Evolutionary conservation across 345 rosid species (phyloP), one percentile per base, ranked within the genome.

Genomic region (Leavenworthia alabamica): DNA sequence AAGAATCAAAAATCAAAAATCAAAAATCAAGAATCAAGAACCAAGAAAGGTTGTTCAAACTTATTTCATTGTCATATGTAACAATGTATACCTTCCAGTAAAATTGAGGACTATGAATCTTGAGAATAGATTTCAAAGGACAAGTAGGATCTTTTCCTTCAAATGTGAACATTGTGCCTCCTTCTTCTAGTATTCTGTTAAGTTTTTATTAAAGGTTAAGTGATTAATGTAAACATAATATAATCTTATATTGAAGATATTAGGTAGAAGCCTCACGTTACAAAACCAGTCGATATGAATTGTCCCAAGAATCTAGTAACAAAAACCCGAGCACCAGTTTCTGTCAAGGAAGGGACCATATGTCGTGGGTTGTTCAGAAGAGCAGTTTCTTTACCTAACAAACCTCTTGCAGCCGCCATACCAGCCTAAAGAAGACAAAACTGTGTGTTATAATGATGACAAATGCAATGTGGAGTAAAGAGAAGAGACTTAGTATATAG

Each of bases 141-240:
- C 82, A 85, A 27, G 68, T 77, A 62, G 69, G 56, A 19, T 45
- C 44, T 13, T 76, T 64, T 67, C 91, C 96, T 13, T 79, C 84
- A n/a, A 86, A 92, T 3, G 79, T 76, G 66, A 81, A 89, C 62
- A 80, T 79, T 10, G 93, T 83, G 60, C 98, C 98, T 47, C 97
- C 97, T 75, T 86, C 93, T 81, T 89, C 97, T 61, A 89, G 49
- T 55, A 89, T 62, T 27, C 98, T 92, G 70, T 39, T 60, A 13
- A 60, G 7, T n/a, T n/a, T n/a, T n/a, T n/a, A 26, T 19, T 23
- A 50, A 35, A 13, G 1, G 7, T 27, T 35, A 60, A 35, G 41
- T 52, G n/a, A 52, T 13, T 7, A 13, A 43, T 27, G 1, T 14
- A 39, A 39, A 26, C 7, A 29, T 6, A 26, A 13, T 14, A 4